Percentiles rank a stretch among this genome's conserved stretches.
Conservation (phyloP, 352 stramenopile genomes). For the Pythium scleroteichum region DNA sequence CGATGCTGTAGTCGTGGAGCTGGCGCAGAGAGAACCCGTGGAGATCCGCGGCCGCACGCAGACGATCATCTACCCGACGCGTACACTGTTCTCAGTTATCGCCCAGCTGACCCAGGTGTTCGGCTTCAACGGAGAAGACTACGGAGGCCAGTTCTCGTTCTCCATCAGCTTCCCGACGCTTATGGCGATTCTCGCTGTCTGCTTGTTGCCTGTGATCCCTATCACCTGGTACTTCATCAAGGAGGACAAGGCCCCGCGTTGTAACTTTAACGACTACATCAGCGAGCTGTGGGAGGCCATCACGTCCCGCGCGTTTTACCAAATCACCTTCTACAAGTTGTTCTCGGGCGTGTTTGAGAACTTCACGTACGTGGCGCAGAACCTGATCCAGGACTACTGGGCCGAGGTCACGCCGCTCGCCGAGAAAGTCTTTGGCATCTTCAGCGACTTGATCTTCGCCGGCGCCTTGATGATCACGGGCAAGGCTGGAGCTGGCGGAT, state of each 20-base stretch:
- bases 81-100: constrained; percentile 19
- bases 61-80: constrained; percentile 47
- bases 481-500: constrained; percentile 31
- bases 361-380: constrained; percentile 9
- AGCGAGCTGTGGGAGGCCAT: constrained; percentile 25
- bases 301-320: constrained; percentile 27
- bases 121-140: constrained; percentile 26
- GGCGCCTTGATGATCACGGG: constrained; percentile 16
- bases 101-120: constrained; percentile 10
- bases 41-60: constrained; percentile 42
- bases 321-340: constrained; percentile 26
- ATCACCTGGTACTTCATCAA: constrained; percentile 33
- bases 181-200: constrained; percentile 18
- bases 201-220: constrained; percentile 18
- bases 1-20: constrained; percentile 49
- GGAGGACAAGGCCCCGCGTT: constrained; percentile 18
- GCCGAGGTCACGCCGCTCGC: constrained; percentile 3
- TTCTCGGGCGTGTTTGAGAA: constrained; percentile 3
- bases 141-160: constrained; percentile 25
- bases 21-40: constrained; percentile 45
- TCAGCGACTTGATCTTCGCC: too few species aligned
- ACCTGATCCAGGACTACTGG: constrained; percentile 12
- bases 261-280: constrained; percentile 22
- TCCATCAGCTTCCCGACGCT: constrained; percentile 18
- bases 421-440: not conserved